Evolutionary conservation across 768 basidiomycete genomes (phyloP).

Genomic region (Lepiota subincarnata): DNA sequence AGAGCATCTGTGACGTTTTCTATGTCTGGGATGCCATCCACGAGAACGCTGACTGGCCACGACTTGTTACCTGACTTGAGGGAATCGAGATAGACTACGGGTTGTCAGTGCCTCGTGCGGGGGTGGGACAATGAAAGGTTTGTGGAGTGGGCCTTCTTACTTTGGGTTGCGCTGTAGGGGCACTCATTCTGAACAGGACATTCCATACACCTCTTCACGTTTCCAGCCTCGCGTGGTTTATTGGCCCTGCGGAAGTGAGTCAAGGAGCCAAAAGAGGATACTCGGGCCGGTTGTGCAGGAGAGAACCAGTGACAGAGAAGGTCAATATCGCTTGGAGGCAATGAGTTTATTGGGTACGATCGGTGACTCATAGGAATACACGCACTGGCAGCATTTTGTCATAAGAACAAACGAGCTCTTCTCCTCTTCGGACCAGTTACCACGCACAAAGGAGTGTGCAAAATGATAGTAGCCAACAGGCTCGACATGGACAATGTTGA

Average conservation of each 20-base stretch:
- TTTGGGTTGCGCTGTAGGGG: constrained; percentile 84
- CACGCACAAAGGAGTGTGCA: constrained; percentile 86
- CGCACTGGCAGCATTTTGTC: constrained; percentile 90
- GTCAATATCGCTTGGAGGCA: constrained; percentile 68
- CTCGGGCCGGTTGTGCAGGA: constrained; percentile 57
- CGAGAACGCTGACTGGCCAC: constrained; percentile 68
- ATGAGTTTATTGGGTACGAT: constrained; percentile 2
- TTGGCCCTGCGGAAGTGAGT: constrained; percentile 71
- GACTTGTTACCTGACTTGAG: constrained; percentile 46
- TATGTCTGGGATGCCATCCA: constrained; percentile 83
- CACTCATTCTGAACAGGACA: constrained; percentile 72
- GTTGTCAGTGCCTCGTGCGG: constrained; percentile 9
- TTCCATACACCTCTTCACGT: constrained; percentile 69
- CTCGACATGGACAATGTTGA: constrained; percentile 83
- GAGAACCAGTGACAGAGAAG: constrained; percentile 75
- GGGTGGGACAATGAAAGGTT: background rate
- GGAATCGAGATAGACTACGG: constrained; percentile 76
- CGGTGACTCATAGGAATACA: constrained; percentile 11
- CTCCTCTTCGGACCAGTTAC: constrained; percentile 69
- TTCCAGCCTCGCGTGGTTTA: constrained; percentile 68
- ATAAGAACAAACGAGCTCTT: constrained; percentile 77
- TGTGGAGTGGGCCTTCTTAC: constrained; percentile 36
- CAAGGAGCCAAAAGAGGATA: constrained; percentile 86
- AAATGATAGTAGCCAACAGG: constrained; percentile 88
- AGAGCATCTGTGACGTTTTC: constrained; percentile 79